These are phyloP conservation scores for Coemansia brasiliensis DNA, from an alignment of 192 early-diverging fungal genomes.

Conservation along the genomic window DNA sequence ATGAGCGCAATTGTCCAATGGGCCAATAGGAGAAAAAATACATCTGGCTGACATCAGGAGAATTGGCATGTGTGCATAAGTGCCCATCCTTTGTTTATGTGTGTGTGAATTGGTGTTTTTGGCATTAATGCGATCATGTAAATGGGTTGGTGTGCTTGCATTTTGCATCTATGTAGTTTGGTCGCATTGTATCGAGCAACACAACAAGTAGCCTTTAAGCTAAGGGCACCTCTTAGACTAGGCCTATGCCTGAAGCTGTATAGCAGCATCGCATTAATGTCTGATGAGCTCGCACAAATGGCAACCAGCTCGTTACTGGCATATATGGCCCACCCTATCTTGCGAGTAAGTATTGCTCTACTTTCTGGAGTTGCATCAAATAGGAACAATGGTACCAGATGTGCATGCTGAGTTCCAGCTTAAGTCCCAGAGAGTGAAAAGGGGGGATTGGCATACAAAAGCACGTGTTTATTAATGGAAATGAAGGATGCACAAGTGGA, in stretches of 20 bases:
- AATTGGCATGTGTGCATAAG: slow-evolving; percentile 2
- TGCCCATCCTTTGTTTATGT: neutral
- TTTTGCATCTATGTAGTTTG: slow-evolving; percentile 29
- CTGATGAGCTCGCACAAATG: slow-evolving; percentile 20
- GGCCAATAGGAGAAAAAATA: too few species aligned
- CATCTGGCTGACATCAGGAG: too few species aligned
- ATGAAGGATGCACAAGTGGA: too few species aligned
- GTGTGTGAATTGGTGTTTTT: slow-evolving; percentile 3
- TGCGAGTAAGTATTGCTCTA: slow-evolving; percentile 25
- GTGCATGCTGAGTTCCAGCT: neutral
- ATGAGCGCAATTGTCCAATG: too few species aligned
- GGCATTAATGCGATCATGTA: slow-evolving; percentile 10
- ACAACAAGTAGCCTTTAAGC: slow-evolving; percentile 41
- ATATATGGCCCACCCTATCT: slow-evolving; percentile 39
- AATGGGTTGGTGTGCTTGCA: neutral
- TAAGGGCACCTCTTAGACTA: slow-evolving; percentile 39
- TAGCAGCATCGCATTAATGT: slow-evolving; percentile 39
- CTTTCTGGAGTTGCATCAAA: neutral
- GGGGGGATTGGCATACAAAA: too few species aligned
- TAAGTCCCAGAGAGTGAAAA: too few species aligned
- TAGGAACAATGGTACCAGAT: neutral
- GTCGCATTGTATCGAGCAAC: slow-evolving; percentile 36
- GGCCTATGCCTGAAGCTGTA: slow-evolving; percentile 51
- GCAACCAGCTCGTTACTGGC: slow-evolving; percentile 34
- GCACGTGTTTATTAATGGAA: too few species aligned